phyloP scores from a whole-genome alignment of 768 basidiomycete species.

The Podaxis sp. region DNA sequence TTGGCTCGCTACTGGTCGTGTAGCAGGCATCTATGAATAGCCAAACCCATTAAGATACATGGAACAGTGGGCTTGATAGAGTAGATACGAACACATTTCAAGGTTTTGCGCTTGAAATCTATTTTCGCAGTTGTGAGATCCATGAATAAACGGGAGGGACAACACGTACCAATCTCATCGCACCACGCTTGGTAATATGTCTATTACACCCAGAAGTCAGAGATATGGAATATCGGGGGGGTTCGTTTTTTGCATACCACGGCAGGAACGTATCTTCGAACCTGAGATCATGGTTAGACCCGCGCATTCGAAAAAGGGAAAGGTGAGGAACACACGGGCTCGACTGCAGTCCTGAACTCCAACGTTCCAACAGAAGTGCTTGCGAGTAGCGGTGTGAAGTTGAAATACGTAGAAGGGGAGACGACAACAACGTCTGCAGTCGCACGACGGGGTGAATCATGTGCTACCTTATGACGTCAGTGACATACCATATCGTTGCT shows the following conservation, averaged over 20 bases:
- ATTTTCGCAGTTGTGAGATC: neutral
- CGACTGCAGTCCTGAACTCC: slow-evolving; percentile 78
- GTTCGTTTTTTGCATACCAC: slow-evolving; percentile 38
- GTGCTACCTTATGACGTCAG: neutral
- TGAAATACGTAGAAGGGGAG: slow-evolving; percentile 69
- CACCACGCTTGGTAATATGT: slow-evolving; percentile 75
- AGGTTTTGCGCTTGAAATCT: slow-evolving; percentile 62
- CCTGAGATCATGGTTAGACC: slow-evolving; percentile 29
- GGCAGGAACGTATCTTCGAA: slow-evolving; percentile 55
- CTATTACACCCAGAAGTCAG: slow-evolving; percentile 31
- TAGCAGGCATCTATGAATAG: slow-evolving; percentile 57
- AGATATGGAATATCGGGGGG: neutral
- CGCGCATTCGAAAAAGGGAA: neutral
- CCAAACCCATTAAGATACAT: neutral
- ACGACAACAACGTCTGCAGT: slow-evolving; percentile 60
- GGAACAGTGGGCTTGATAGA: neutral
- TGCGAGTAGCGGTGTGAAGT: slow-evolving; percentile 67
- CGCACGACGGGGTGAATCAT: neutral
- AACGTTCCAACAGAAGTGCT: slow-evolving; percentile 80
- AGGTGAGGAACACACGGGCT: slow-evolving; percentile 54
- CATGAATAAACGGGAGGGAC: neutral
- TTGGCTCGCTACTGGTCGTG: slow-evolving; percentile 37
- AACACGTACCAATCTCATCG: slow-evolving; percentile 57
- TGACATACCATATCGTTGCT: slow-evolving; percentile 62
- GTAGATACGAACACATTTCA: slow-evolving; percentile 53